Conservation (phyloP, 371 early-diverging fungal species). For the Syncephalastrum monosporum region DNA sequence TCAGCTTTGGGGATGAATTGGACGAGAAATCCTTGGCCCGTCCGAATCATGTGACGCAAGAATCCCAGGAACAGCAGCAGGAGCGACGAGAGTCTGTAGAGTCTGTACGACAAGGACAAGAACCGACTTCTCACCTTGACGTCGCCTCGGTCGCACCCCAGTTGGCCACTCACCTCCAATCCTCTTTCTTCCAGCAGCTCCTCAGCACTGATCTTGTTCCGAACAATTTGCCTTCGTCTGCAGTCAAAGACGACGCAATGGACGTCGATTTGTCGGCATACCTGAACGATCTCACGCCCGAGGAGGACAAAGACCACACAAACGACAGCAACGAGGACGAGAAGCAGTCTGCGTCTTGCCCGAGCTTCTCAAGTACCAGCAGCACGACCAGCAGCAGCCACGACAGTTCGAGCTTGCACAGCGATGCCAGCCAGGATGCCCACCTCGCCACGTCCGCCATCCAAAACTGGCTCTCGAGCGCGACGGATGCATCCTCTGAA, state of each 20-base stretch:
- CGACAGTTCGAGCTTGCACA: neutral
- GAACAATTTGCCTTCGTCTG: neutral
- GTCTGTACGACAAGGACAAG: slow-evolving; percentile 2
- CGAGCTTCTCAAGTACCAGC: no score
- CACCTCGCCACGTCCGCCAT: slow-evolving; percentile 1
- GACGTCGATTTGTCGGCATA: slow-evolving; percentile 8
- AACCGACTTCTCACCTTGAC: slow-evolving; percentile 1
- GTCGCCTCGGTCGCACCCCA: slow-evolving; percentile 29
- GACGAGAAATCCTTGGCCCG: slow-evolving; percentile 24
- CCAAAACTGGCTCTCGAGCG: neutral
- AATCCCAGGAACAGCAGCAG: slow-evolving; percentile 2
- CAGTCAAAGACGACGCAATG: neutral
- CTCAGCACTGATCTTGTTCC: slow-evolving; percentile 24
- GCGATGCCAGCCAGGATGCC: neutral
- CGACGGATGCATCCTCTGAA: neutral
- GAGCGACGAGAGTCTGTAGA: neutral
- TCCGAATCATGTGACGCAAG: slow-evolving; percentile 49
- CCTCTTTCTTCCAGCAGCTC: slow-evolving; percentile 30
- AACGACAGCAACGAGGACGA: neutral
- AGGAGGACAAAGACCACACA: neutral
- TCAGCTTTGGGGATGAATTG: slow-evolving; percentile 4
- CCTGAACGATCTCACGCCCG: slow-evolving; percentile 5
- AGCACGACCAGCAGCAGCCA: no score
- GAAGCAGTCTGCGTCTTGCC: no score
- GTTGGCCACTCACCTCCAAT: slow-evolving; percentile 33